phyloP scores from a whole-genome alignment of 2,329 filamentous ascomycete species.

The Alternaria arbusti region DNA sequence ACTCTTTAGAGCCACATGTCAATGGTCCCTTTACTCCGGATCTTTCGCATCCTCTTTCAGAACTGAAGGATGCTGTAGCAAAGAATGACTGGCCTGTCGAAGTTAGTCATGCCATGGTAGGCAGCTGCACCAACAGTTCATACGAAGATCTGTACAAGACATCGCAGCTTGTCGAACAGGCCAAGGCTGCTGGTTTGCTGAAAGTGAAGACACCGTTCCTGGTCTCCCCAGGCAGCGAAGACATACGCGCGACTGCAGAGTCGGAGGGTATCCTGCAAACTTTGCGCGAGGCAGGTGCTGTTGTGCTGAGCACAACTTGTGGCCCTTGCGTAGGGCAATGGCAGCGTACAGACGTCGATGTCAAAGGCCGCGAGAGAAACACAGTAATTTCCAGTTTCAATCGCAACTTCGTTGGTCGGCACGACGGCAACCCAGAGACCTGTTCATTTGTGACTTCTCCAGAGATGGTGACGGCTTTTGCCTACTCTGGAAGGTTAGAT shows the following conservation, averaged over 20 bases:
- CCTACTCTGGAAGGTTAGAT: slow-evolving; percentile 24
- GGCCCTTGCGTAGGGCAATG: slow-evolving; percentile 48
- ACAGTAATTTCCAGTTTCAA: slow-evolving; percentile 48
- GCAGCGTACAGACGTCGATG: slow-evolving; percentile 43
- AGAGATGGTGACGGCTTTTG: slow-evolving; percentile 52
- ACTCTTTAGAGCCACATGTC: slow-evolving; percentile 44
- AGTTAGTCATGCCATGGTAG: slow-evolving; percentile 41
- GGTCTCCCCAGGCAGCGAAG: slow-evolving; percentile 45
- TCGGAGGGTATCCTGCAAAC: slow-evolving; percentile 35
- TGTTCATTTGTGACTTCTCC: slow-evolving; percentile 59
- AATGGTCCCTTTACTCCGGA: slow-evolving; percentile 49
- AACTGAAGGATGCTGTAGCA: slow-evolving; percentile 31
- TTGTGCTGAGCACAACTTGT: slow-evolving; percentile 44
- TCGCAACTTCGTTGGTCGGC: slow-evolving; percentile 48
- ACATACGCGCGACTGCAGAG: slow-evolving; percentile 43
- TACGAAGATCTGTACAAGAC: slow-evolving; percentile 47
- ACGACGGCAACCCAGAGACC: slow-evolving; percentile 52
- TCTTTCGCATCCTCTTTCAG: slow-evolving; percentile 41
- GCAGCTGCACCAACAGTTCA: slow-evolving; percentile 48
- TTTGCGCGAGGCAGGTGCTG: slow-evolving; percentile 38
- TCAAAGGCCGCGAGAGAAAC: slow-evolving; percentile 33
- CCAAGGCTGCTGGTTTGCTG: slow-evolving; percentile 35
- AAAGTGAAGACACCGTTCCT: slow-evolving; percentile 40
- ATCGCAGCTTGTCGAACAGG: slow-evolving; percentile 37
- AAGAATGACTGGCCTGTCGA: slow-evolving; percentile 41